These are phyloP conservation scores for Diaporthe sp. DNA, from an alignment of 2,329 filamentous ascomycete species.

Conservation along the genomic window DNA sequence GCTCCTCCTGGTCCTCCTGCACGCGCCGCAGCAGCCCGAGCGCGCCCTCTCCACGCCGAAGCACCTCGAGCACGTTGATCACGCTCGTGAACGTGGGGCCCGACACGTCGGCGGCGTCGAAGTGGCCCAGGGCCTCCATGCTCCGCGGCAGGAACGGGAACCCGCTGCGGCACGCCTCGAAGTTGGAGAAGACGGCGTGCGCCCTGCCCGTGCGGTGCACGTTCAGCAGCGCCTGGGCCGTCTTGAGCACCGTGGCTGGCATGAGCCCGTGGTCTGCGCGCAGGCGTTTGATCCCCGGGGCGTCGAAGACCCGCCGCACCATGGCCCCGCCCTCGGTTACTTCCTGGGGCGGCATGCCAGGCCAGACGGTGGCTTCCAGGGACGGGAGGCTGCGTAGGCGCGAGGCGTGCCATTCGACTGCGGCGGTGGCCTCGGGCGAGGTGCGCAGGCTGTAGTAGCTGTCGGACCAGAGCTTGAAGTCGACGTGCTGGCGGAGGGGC, in stretches of 20 bases:
- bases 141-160: not conserved
- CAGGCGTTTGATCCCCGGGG: not conserved
- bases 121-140: conserved; percentile 4
- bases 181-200: conserved; percentile 10
- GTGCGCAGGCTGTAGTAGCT: conserved; percentile 17
- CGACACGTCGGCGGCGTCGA: not conserved
- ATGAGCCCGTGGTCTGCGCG: not conserved
- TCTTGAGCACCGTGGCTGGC: conserved; percentile 6
- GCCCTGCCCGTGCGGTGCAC: not conserved
- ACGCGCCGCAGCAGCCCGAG: not conserved
- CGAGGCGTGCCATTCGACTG: not conserved
- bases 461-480: conserved; percentile 8
- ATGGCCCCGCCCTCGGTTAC: not conserved
- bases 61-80: conserved; percentile 2
- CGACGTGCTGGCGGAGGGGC: not conserved
- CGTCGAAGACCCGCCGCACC: not conserved
- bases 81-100: conserved; percentile 6
- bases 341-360: not conserved
- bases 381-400: not conserved
- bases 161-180: conserved; percentile 8
- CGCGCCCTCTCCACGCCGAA: not conserved
- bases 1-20: conserved; percentile 11
- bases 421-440: not conserved
- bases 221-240: not conserved
- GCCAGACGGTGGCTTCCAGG: not conserved